These are phyloP conservation scores for Tetrahymena elliotti DNA, from an alignment of 73 alveolate species.

Conservation along the genomic window DNA sequence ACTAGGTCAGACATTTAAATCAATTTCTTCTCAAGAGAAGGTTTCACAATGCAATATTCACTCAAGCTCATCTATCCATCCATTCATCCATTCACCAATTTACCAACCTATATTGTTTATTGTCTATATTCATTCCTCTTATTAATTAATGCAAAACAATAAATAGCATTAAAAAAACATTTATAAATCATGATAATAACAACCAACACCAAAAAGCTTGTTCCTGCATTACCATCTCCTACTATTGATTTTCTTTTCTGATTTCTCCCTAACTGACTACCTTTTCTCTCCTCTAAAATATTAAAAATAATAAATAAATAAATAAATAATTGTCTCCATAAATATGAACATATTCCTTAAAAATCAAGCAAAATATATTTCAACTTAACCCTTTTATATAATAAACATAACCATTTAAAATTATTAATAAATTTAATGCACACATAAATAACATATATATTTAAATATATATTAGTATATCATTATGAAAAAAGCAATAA, in stretches of 20 bases:
- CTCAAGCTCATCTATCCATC: not conserved
- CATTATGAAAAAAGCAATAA: not conserved
- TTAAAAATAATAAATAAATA: too few relatives aligned
- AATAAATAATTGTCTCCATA: not conserved
- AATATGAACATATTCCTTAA: not conserved
- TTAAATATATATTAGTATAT: not conserved
- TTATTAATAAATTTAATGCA: too few relatives aligned
- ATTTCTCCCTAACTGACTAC: not conserved
- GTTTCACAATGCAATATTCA: not conserved
- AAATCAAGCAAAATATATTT: too few relatives aligned
- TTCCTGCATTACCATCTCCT: not conserved
- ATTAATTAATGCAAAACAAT: too few relatives aligned
- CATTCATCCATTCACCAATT: not conserved
- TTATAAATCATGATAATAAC: not conserved
- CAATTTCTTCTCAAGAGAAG: not conserved
- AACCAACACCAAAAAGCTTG: not conserved
- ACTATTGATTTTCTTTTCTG: not conserved
- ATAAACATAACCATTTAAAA: too few relatives aligned
- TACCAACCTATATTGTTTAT: not conserved
- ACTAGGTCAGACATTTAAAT: not conserved
- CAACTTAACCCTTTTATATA: not conserved
- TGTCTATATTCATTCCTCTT: not conserved
- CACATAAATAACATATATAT: too few relatives aligned
- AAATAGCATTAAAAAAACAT: too few relatives aligned
- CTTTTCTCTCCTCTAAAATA: not conserved